Conservation (phyloP, 257 asterid genomes). For the Agastache rugosa region DNA sequence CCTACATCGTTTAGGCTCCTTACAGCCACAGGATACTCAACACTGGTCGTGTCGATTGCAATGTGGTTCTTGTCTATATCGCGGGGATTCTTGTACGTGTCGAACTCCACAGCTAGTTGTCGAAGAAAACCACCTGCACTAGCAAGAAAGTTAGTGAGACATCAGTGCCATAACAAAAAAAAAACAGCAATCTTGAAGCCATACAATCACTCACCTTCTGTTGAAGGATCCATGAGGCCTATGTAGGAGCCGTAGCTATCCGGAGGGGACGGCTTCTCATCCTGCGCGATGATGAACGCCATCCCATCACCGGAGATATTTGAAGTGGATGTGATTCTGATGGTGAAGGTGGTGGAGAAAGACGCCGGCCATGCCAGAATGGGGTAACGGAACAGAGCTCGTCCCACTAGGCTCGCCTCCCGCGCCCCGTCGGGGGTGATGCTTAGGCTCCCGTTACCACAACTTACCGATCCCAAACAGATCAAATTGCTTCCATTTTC, state of each 20-base stretch:
- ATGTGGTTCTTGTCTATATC: slow-evolving; percentile 62
- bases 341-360: slow-evolving; percentile 58
- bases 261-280: slow-evolving; percentile 59
- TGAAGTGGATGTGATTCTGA: slow-evolving; percentile 51
- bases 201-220: slow-evolving; percentile 53
- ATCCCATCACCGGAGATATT: slow-evolving; percentile 65
- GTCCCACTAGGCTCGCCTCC: slow-evolving; percentile 46
- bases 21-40: slow-evolving; percentile 56
- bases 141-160: neutral
- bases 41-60: slow-evolving; percentile 60
- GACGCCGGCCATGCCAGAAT: slow-evolving; percentile 63
- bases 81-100: slow-evolving; percentile 61
- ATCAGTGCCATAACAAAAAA: neutral
- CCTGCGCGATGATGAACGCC: slow-evolving; percentile 64
- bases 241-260: slow-evolving; percentile 67
- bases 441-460: slow-evolving; percentile 49
- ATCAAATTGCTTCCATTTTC: slow-evolving; percentile 41
- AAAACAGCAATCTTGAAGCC: neutral
- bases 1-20: slow-evolving; percentile 56
- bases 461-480: slow-evolving; percentile 65
- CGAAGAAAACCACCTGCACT: slow-evolving; percentile 49
- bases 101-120: slow-evolving; percentile 68
- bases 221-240: slow-evolving; percentile 70
- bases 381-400: slow-evolving; percentile 57
- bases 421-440: slow-evolving; percentile 47